Evolutionary conservation across 1,284 basidiomycete genomes (phyloP).

Genomic region (Grifola frondosa): DNA sequence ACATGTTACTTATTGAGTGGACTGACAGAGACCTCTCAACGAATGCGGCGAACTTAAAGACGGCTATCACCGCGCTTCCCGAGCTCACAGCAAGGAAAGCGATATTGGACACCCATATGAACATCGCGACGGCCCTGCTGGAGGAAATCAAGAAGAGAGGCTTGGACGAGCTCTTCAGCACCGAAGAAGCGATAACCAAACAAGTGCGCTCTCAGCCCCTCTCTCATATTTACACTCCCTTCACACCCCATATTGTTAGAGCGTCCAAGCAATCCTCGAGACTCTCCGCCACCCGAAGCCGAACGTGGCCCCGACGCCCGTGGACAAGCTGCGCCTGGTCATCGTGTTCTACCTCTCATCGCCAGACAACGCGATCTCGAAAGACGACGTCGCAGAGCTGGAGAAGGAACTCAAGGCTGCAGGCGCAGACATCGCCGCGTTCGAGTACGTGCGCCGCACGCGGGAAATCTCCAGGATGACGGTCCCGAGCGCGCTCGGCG

Average conservation of each 20-base stretch:
- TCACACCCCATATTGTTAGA: no score
- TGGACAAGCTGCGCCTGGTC: conserved; percentile 92
- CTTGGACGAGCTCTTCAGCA: conserved; percentile 95
- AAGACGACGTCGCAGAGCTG: conserved; percentile 86
- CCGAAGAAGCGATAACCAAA: conserved; percentile 88
- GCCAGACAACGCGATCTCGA: conserved; percentile 76
- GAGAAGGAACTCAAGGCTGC: conserved; percentile 83
- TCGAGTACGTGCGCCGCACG: conserved; percentile 91
- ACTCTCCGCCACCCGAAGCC: conserved; percentile 69
- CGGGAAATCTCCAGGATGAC: conserved; percentile 90
- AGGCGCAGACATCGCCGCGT: conserved; percentile 81
- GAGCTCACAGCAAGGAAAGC: conserved; percentile 96
- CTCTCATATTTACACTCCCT: no score
- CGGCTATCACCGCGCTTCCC: conserved; percentile 97
- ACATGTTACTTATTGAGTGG: background rate
- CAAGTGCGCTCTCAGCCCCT: no score
- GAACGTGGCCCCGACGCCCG: conserved; percentile 65
- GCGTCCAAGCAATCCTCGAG: conserved; percentile 80
- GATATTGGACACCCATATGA: conserved; percentile 98
- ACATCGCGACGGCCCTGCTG: conserved; percentile 94
- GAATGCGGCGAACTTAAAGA: conserved; percentile 94
- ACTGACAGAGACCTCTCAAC: conserved; percentile 82
- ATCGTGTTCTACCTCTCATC: conserved; percentile 93
- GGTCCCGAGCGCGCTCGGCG: conserved; percentile 47
- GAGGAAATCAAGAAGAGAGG: conserved; percentile 96